A percentile compares a stretch with the other conserved stretches of the same genome.
phyloP scores from a whole-genome alignment of 441 rosid genomes.

The Mallotus repandus region DNA sequence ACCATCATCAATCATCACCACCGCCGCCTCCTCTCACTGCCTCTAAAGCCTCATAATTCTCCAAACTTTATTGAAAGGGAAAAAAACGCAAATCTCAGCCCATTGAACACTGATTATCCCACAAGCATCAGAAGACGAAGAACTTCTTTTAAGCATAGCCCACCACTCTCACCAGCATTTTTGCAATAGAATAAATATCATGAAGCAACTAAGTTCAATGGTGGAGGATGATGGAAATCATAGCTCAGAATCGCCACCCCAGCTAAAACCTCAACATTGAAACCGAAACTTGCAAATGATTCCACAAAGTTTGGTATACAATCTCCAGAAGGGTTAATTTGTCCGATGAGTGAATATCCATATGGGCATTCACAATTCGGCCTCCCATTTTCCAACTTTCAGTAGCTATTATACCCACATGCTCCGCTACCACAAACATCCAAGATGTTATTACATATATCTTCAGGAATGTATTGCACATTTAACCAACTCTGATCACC shows the following conservation, averaged over 20 bases:
- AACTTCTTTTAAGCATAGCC: constrained; percentile 58
- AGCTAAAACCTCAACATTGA: constrained; percentile 47
- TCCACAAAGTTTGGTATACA: constrained; percentile 27
- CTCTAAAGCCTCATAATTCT: too few relatives aligned
- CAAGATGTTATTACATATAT: neutral
- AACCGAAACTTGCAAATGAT: constrained; percentile 50
- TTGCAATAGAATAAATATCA: constrained; percentile 67
- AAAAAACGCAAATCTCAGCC: too few relatives aligned
- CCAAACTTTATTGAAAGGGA: too few relatives aligned
- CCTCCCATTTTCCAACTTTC: neutral
- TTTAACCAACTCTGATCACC: neutral
- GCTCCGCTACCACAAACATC: neutral
- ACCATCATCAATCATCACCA: too few relatives aligned
- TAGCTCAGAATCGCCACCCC: constrained; percentile 43
- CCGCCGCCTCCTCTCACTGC: too few relatives aligned
- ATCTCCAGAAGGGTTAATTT: constrained; percentile 4
- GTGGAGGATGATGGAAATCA: constrained; percentile 44
- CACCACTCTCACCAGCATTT: constrained; percentile 60
- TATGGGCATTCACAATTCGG: constrained; percentile 13
- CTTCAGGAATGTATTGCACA: neutral
- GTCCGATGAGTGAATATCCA: constrained; percentile 8
- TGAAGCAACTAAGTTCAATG: constrained; percentile 44
- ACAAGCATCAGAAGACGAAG: constrained; percentile 52
- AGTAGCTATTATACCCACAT: constrained; percentile 26
- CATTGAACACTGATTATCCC: constrained; percentile 16